Evolutionary conservation across 176 grass and related monocot species (phyloP).

Genomic region (Chrysopogon serrulatus): DNA sequence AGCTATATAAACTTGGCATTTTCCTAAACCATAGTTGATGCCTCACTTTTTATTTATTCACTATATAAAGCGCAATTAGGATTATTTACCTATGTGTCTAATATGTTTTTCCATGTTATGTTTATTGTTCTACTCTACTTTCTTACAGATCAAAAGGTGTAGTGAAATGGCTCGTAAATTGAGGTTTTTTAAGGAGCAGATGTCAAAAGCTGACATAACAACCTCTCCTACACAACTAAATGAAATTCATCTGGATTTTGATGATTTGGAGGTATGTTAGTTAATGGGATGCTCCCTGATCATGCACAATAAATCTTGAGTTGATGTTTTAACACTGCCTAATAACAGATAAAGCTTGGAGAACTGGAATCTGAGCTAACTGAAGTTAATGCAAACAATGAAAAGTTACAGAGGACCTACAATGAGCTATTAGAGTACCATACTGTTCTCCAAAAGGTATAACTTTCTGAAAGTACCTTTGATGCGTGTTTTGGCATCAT

Average conservation of each 20-base stretch:
- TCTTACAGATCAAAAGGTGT: constrained; percentile 79
- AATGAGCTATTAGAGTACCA: constrained; percentile 85
- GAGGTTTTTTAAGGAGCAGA: constrained; percentile 85
- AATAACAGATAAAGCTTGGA: constrained; percentile 81
- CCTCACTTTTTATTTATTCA: background rate
- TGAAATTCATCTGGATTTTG: constrained; percentile 56
- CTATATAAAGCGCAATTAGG: background rate
- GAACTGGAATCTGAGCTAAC: constrained; percentile 85
- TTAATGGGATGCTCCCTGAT: background rate
- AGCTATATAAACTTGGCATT: constrained; percentile 11
- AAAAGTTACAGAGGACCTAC: constrained; percentile 74
- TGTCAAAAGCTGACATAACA: constrained; percentile 65
- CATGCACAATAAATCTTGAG: background rate
- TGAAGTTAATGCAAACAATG: constrained; percentile 97
- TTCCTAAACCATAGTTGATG: background rate
- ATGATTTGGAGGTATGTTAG: constrained; percentile 67
- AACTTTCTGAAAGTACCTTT: background rate
- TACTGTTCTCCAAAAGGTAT: constrained; percentile 91
- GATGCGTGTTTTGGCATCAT: background rate
- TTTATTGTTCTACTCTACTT: constrained; percentile 6
- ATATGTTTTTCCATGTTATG: background rate
- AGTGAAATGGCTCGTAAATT: constrained; percentile 90
- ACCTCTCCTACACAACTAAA: constrained; percentile 34
- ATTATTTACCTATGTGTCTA: background rate
- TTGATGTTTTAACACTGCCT: constrained; percentile 4